A percentile compares a stretch with the other conserved stretches of the same genome.
Evolutionary conservation across 176 grass and related monocot genomes (phyloP).

Genomic region (Ensete ventricosum): DNA sequence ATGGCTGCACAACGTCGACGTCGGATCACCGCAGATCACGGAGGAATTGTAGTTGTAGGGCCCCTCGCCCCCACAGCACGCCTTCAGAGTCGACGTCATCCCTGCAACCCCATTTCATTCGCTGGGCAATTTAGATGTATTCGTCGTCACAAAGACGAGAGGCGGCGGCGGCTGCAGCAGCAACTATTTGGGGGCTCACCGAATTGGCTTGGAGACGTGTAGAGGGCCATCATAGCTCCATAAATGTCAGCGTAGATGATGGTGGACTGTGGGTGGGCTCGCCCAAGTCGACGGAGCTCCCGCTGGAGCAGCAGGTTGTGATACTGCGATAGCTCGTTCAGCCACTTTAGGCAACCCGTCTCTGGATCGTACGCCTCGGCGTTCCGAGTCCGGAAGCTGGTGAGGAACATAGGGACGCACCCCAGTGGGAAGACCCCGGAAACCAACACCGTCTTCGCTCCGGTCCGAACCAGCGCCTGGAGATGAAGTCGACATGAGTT

Average conservation of each 20-base stretch:
- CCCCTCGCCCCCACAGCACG: constrained; percentile 49
- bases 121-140: background rate
- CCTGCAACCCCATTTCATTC: constrained; percentile 23
- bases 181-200: constrained; percentile 29
- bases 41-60: background rate
- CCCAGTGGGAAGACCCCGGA: constrained; percentile 21
- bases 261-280: constrained; percentile 1
- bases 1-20: background rate
- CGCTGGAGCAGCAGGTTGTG: constrained; percentile 15
- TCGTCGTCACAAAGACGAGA: background rate
- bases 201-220: constrained; percentile 32
- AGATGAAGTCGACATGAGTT: background rate
- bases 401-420: constrained; percentile 19
- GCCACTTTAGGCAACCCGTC: constrained; percentile 21
- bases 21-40: background rate
- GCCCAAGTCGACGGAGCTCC: constrained; percentile 6
- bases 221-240: constrained; percentile 35
- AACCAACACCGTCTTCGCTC: constrained; percentile 7
- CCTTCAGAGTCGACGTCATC: constrained; percentile 37
- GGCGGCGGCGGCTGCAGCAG: too few species aligned
- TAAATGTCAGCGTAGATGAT: constrained; percentile 14
- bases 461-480: background rate
- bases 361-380: constrained; percentile 13
- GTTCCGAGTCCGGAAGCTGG: constrained; percentile 1
- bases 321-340: constrained; percentile 25